Evolutionary conservation across 306 rosid genomes (phyloP), one percentile per base, ranked within the genome.

Genomic region (Cicer arietinum): DNA sequence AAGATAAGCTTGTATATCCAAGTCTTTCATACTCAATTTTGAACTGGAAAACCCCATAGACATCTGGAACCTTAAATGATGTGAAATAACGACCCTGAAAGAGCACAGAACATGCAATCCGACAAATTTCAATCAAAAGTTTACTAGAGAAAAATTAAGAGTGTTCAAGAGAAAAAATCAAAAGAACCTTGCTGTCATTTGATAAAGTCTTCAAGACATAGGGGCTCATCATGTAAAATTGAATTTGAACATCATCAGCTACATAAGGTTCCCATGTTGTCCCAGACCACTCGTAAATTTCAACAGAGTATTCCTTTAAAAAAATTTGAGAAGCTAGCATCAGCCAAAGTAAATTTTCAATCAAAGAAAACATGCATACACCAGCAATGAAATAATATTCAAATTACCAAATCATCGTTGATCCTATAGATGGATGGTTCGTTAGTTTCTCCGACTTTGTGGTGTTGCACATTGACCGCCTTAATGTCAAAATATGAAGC

Each of bases 141-240:
- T 72, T 65, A 70, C 50, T 14, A 25, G 56, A 68, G 61, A 65
- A 6, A 72, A 66, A 25, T 30, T 13, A 71, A 58, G 50, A 71
- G 30, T 35, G 68, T 61, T 13, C 43, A 22, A 40, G 14, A 65
- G 43, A 61, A 83, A 83, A 46, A 50, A 59, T 54, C 13, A 63
- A 42, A 64, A 52, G 37, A 79, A 95, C 99, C 99, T 88, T 90
- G 79, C 80, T 77, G 79, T 92, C 88, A 22, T 83, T 90, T 3
- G 96, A 89, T 44, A 95, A 75, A 81, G 89, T 92, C 86, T 95
- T 95, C 89, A 95, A 80, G 69, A 95, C 97, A 84, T 92, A 90
- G 69, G 99, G 99, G 68, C 99, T 95, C 99, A 95, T 95, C 99
- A 95, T 90, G 90, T 89, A 95, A 83, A 95, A 95, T 85, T 95